phyloP scores from a whole-genome alignment of 129 eudicot genomes.

The Artemisia argyi region DNA sequence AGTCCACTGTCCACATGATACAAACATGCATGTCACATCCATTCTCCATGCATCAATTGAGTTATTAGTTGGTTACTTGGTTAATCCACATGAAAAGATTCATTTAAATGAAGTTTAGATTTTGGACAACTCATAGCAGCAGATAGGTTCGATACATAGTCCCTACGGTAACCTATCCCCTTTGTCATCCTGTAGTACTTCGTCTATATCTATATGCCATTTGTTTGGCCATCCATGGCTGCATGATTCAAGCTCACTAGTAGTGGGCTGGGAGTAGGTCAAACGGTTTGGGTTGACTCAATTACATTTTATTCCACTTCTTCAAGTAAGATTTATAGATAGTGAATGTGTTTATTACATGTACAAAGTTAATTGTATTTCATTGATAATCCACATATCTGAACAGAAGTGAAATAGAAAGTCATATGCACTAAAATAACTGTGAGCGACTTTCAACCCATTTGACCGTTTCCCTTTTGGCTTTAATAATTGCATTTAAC shows the following conservation, averaged over 20 bases:
- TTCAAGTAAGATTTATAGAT: too few relatives aligned
- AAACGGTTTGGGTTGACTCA: too few relatives aligned
- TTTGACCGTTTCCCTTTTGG: not conserved
- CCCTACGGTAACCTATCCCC: slow-evolving; percentile 73
- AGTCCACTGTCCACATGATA: slow-evolving; percentile 67
- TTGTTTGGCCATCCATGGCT: slow-evolving; percentile 84
- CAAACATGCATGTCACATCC: slow-evolving; percentile 78
- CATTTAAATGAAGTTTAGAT: not conserved
- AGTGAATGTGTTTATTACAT: too few relatives aligned
- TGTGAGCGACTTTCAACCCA: not conserved
- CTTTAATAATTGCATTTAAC: not conserved
- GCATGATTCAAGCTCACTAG: slow-evolving; percentile 4
- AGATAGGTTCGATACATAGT: slow-evolving; percentile 84
- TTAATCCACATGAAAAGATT: not conserved
- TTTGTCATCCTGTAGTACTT: slow-evolving; percentile 74
- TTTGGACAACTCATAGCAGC: slow-evolving; percentile 74
- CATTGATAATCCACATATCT: too few relatives aligned
- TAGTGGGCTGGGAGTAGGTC: not conserved
- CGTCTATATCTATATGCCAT: slow-evolving; percentile 35
- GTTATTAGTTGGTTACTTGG: slow-evolving; percentile 7
- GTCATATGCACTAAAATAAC: too few relatives aligned
- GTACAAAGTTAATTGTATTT: too few relatives aligned
- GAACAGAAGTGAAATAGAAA: too few relatives aligned
- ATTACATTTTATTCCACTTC: too few relatives aligned
- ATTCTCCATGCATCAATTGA: slow-evolving; percentile 60